Evolutionary conservation across 371 early-diverging fungal genomes (phyloP), one percentile per base, ranked within the genome.

Genomic region (Haplosporangium sp.): DNA sequence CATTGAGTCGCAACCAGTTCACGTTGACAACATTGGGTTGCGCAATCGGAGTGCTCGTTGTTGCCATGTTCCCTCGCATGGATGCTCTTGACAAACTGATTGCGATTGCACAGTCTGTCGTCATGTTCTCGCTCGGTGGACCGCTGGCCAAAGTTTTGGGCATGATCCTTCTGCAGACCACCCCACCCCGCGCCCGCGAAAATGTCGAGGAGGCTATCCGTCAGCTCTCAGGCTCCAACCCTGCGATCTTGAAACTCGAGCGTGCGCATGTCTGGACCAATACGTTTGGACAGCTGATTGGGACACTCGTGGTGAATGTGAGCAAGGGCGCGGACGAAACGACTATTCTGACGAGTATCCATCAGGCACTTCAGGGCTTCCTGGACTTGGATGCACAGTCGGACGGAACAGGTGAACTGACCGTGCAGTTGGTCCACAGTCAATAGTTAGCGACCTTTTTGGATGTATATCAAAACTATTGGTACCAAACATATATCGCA

Each of bases 201-300:
- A 51, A 63, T 21, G 61, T 83, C 5, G 83, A 83, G 45, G 81
- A 69, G 1, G 63, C 67, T 8, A 50, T 83, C 13, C 76, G 81
- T 16, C 81, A 83, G 36, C 59, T 79, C 8, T 84, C 85, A 76
- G 56, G 84, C 65, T 23, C 84, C 48, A 81, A 90, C 61, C 82
- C 86, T 45, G 72, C 81, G 55, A 83, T 90, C 12, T 6, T 86
- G 12, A 68, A 83, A 37, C 69, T 89, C 16, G 85, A 86, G 29
- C 66, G 85, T 4, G 80, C 86, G 3, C 90, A 90, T 82, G 86
- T 89, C 54, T 90, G 90, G 90, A 87, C 86, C 63, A 90, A 87
- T 57, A 87, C 89, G 0, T 86, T 86, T 64, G 87, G 87, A 14
- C 85, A 88, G 69, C 76, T 84, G 55, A 83, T 90, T 12, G 89